Percentiles rank a stretch among this genome's conserved stretches.
phyloP scores from a whole-genome alignment of 176 grass and related monocot species.

The Aegilops longissima region DNA sequence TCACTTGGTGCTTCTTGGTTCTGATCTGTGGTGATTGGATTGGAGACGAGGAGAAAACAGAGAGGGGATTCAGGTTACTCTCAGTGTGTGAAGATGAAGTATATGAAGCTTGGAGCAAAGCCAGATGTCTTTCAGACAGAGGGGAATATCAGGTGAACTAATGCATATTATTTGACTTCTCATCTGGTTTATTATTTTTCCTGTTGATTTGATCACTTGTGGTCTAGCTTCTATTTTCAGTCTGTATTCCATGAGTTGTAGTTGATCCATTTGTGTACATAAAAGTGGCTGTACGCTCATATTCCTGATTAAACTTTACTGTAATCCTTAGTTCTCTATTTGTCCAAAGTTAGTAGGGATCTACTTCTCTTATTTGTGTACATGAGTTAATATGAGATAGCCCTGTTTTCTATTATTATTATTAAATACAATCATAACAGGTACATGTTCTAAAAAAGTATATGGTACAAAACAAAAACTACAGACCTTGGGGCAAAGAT shows the following conservation, averaged over 20 bases:
- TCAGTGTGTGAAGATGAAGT: constrained; percentile 75
- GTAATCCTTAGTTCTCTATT: not conserved
- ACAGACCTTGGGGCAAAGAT: not conserved
- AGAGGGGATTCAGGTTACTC: constrained; percentile 16
- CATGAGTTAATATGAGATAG: not conserved
- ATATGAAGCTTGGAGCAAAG: constrained; percentile 99
- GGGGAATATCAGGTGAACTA: constrained; percentile 70
- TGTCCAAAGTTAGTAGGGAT: constrained; percentile 16
- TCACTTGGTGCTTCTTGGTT: constrained; percentile 9
- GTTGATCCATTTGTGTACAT: constrained; percentile 16
- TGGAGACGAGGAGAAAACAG: not conserved
- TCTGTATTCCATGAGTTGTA: constrained; percentile 3
- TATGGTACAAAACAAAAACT: not conserved
- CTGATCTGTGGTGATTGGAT: constrained; percentile 11
- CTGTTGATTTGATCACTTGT: not conserved
- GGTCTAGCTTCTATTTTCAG: constrained; percentile 17
- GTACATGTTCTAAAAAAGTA: not conserved
- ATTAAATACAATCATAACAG: not conserved
- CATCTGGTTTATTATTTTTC: not conserved
- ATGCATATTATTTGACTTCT: not conserved
- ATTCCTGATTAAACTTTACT: not conserved
- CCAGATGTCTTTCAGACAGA: constrained; percentile 90
- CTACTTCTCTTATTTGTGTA: not conserved
- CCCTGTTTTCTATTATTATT: not conserved
- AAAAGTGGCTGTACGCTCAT: constrained; percentile 7